Evolutionary conservation across 2,329 filamentous ascomycete species (phyloP).

Genomic region (Colletotrichum sp.): DNA sequence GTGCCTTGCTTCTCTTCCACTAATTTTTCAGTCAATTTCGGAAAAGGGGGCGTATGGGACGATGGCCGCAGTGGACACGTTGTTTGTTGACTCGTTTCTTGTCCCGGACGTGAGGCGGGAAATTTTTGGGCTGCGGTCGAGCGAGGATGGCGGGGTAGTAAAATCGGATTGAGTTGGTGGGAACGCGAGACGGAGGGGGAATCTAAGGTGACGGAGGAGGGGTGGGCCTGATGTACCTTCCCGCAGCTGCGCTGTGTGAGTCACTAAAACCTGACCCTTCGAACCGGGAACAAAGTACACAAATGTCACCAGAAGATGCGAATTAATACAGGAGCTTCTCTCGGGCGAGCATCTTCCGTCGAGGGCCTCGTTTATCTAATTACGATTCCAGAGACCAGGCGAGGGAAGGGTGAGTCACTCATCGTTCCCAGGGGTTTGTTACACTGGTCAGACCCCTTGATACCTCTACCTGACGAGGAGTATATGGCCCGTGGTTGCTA

Average conservation of each 20-base stretch:
- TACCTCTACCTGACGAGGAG: not conserved
- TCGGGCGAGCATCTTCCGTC: not conserved
- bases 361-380: not conserved
- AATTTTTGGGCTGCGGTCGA: constrained; percentile 16
- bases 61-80: not conserved
- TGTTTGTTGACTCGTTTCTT: constrained; percentile 12
- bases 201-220: not conserved
- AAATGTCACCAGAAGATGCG: not conserved
- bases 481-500: not conserved
- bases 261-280: not conserved
- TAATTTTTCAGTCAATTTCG: not conserved
- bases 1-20: not conserved
- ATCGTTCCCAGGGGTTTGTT: not conserved
- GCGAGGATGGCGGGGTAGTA: constrained; percentile 23
- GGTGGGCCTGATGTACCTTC: not conserved
- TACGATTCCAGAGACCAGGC: not conserved
- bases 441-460: not conserved
- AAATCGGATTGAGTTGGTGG: constrained; percentile 20
- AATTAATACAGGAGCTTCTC: not conserved
- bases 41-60: not conserved
- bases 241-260: not conserved
- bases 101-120: not conserved
- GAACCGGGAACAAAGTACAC: not conserved
- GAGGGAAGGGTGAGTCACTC: not conserved
- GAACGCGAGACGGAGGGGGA: not conserved